A percentile compares a stretch with the other conserved stretches of the same genome.
Evolutionary conservation across 768 basidiomycete species (phyloP).

Genomic region (Hygrocybe punicea): DNA sequence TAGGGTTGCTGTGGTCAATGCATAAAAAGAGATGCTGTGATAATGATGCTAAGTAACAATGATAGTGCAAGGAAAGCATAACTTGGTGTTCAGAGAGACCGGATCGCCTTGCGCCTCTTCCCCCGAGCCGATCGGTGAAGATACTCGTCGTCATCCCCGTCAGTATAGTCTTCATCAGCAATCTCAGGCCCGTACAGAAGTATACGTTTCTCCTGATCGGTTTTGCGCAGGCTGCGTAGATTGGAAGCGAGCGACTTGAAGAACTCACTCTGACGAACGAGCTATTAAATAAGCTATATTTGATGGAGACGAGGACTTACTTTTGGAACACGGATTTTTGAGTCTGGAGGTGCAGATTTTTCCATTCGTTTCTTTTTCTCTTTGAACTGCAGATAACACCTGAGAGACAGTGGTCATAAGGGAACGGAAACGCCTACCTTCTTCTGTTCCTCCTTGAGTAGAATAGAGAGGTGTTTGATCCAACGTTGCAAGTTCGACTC

Average conservation of each 20-base stretch:
- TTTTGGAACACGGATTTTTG: constrained; percentile 55
- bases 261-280: constrained; percentile 56
- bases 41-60: background rate
- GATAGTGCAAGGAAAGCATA: background rate
- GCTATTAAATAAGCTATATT: background rate
- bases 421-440: constrained; percentile 46
- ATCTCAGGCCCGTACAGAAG: constrained; percentile 28
- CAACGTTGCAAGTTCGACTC: constrained; percentile 57
- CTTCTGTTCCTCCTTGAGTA: constrained; percentile 64
- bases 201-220: constrained; percentile 50
- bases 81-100: background rate
- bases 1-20: too few species aligned
- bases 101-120: constrained; percentile 24
- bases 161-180: constrained; percentile 41
- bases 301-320: constrained; percentile 35
- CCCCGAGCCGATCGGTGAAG: constrained; percentile 28
- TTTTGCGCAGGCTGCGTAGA: constrained; percentile 58
- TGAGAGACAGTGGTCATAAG: constrained; percentile 1
- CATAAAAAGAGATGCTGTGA: background rate
- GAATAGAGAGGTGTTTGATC: constrained; percentile 60
- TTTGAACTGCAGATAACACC: constrained; percentile 46
- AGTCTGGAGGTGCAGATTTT: constrained; percentile 39
- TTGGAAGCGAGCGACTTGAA: constrained; percentile 57
- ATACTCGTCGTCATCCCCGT: constrained; percentile 56
- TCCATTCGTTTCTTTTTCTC: constrained; percentile 59